These are phyloP conservation scores for Coniochaeta sp. DNA, from an alignment of 2,329 filamentous ascomycete genomes.

Conservation along the genomic window DNA sequence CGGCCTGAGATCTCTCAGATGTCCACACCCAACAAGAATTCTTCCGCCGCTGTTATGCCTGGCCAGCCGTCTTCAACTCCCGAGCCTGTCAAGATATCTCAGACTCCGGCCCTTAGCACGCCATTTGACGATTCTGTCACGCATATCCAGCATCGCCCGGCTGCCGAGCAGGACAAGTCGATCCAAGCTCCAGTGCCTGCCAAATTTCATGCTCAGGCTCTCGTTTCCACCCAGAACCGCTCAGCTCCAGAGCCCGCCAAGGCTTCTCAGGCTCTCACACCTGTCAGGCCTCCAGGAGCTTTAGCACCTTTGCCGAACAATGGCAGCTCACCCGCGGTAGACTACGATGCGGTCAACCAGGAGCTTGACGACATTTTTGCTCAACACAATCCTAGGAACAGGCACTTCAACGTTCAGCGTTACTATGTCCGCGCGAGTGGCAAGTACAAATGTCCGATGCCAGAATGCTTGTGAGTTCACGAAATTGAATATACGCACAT, in stretches of 20 bases:
- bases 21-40: no score
- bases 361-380: neutral
- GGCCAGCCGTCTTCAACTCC: no score
- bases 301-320: neutral
- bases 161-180: no score
- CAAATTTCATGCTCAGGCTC: no score
- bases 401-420: neutral
- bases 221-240: no score
- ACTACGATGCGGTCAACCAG: neutral
- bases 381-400: neutral
- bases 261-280: neutral
- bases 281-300: neutral
- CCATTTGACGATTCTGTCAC: no score
- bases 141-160: no score
- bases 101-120: no score
- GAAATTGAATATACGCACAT: neutral
- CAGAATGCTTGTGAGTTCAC: neutral
- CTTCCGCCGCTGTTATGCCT: no score
- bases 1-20: no score
- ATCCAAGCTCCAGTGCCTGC: no score
- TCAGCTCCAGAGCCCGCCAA: neutral
- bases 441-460: slow-evolving; percentile 3
- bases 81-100: no score
- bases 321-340: neutral
- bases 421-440: neutral